Percentiles rank a stretch among this genome's conserved stretches.
Conservation (phyloP, 495 filamentous ascomycete species). For the Apodospora peruviana region DNA sequence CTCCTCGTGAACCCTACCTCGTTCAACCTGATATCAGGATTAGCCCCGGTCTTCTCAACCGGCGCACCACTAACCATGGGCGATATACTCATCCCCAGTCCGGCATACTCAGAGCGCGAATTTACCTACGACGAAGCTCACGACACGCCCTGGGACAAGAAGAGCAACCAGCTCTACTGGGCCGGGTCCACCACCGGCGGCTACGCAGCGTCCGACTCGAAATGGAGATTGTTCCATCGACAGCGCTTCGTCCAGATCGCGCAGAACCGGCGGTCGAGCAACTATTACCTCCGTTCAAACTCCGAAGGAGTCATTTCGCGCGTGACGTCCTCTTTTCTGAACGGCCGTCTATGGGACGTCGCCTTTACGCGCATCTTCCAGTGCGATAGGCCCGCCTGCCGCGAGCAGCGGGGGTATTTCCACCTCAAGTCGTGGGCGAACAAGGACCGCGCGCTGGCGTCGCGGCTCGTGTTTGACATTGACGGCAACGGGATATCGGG, state of each 20-base stretch:
- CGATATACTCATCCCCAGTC: constrained; percentile 34
- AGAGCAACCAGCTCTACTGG: constrained; percentile 56
- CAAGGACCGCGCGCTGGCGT: constrained; percentile 14
- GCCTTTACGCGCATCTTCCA: constrained; percentile 8
- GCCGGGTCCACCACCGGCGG: constrained; percentile 66
- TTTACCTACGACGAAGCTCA: constrained; percentile 29
- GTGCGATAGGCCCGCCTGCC: background rate
- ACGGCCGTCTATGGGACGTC: background rate
- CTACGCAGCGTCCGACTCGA: constrained; percentile 45
- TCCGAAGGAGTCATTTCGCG: background rate
- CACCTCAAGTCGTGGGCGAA: constrained; percentile 8
- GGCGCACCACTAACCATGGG: constrained; percentile 29
- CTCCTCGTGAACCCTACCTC: constrained; percentile 21
- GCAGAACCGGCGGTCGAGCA: constrained; percentile 38
- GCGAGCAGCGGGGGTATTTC: constrained; percentile 13
- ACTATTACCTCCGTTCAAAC: background rate
- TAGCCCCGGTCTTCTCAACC: constrained; percentile 34
- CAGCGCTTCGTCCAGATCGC: constrained; percentile 64
- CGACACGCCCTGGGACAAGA: constrained; percentile 49
- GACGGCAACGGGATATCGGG: constrained; percentile 54
- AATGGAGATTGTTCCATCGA: constrained; percentile 67
- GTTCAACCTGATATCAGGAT: constrained; percentile 18
- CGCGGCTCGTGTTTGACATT: constrained; percentile 39
- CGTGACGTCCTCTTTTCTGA: background rate
- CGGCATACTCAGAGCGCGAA: constrained; percentile 21